Evolutionary conservation across 1,284 basidiomycete species (phyloP).

Genomic region (Ceratobasidium theobromae): DNA sequence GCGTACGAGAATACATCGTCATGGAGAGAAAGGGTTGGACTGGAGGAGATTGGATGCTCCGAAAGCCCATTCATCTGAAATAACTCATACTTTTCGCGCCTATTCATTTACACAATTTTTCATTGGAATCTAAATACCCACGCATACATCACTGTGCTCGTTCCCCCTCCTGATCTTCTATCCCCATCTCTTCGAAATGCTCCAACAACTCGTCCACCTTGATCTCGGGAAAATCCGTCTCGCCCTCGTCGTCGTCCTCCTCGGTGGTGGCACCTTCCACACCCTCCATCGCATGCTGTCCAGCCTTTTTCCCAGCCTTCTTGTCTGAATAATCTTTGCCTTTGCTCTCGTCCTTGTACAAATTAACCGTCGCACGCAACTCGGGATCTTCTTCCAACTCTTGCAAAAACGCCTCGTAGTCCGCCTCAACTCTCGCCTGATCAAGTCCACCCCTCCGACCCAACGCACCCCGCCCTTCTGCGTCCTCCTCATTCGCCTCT

Average conservation of each 20-base stretch:
- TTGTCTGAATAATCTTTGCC: constrained; percentile 49
- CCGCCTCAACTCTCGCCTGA: constrained; percentile 91
- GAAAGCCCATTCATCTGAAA: background rate
- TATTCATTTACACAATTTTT: background rate
- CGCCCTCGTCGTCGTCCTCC: constrained; percentile 60
- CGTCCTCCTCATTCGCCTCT: constrained; percentile 79
- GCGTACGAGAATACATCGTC: constrained; percentile 66
- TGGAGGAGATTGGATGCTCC: constrained; percentile 56
- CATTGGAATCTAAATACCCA: background rate
- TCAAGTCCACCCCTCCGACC: constrained; percentile 90
- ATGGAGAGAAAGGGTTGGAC: constrained; percentile 73
- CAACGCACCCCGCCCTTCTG: constrained; percentile 76
- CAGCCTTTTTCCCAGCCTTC: constrained; percentile 51
- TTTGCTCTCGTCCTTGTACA: constrained; percentile 78
- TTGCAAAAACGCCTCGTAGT: constrained; percentile 94
- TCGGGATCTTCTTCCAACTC: constrained; percentile 97
- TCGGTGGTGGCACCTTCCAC: constrained; percentile 42
- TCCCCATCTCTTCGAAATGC: constrained; percentile 69
- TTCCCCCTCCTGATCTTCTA: constrained; percentile 37
- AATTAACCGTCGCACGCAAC: constrained; percentile 83
- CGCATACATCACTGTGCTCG: background rate
- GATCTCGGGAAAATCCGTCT: constrained; percentile 92
- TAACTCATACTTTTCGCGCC: no score
- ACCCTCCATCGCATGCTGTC: constrained; percentile 41
- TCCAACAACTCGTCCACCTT: constrained; percentile 88